Conservation (phyloP, 1,139 yeast species). For the Taiozyma sp. region DNA sequence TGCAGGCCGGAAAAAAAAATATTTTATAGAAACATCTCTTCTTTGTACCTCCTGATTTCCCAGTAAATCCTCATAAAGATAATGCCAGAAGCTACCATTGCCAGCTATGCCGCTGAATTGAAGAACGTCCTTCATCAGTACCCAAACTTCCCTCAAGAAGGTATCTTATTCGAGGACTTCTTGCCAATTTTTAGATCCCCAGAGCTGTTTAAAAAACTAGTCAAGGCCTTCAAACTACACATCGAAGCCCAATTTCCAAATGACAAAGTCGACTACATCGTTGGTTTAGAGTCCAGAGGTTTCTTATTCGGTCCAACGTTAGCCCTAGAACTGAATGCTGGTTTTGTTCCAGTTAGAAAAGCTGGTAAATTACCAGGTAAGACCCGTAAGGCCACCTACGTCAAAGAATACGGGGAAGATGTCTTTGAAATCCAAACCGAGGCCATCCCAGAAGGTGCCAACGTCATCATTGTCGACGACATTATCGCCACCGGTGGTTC, state of each 20-base stretch:
- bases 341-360: constrained; percentile 93
- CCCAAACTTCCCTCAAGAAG: constrained; percentile 90
- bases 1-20: background rate
- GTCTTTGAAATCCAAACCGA: constrained; percentile 83
- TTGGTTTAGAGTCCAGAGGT: constrained; percentile 96
- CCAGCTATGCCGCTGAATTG: constrained; percentile 50
- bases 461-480: constrained; percentile 86
- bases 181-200: constrained; percentile 90
- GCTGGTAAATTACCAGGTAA: constrained; percentile 94
- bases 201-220: constrained; percentile 66
- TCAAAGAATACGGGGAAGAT: constrained; percentile 91
- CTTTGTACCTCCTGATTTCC: background rate
- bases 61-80: too few species aligned
- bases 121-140: constrained; percentile 68
- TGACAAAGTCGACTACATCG: constrained; percentile 74
- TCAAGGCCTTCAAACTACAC: constrained; percentile 76
- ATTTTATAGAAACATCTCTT: background rate
- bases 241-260: constrained; percentile 46
- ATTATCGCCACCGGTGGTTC: constrained; percentile 98
- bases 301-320: constrained; percentile 93
- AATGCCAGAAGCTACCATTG: constrained; percentile 19
- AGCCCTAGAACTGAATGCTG: constrained; percentile 83
- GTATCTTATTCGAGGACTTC: constrained; percentile 93
- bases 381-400: constrained; percentile 62
- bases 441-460: constrained; percentile 74